Evolutionary conservation across 192 early-diverging fungal species (phyloP), one percentile per base, ranked within the genome.

Genomic region (Backusella mclennaniae): DNA sequence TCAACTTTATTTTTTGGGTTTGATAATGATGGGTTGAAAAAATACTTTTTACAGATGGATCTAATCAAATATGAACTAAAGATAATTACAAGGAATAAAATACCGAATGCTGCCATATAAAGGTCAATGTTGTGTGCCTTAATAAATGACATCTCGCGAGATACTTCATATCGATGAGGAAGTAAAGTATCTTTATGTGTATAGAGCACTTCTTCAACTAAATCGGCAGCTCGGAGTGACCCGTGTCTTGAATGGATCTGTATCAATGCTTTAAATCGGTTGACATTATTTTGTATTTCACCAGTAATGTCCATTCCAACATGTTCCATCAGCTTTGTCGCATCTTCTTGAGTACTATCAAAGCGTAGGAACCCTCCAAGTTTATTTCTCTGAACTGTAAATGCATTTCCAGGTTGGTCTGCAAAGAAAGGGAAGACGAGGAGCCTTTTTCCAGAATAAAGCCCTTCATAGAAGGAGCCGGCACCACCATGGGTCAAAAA

Each of bases 401-500:
- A 38, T 4, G 68, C 36, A 38, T 41, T 85, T n/a, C 29, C 26
- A 14, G 73, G 73, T 31, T 85, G 78, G 56, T 80, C 81, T 12
- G 70, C 73, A 59, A 73, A 74, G 21, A 78, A 77, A 35, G 81
- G 84, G n/a, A 69, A 78, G 4, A 76, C 38, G 11, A 85, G 23
- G 52, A 83, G 63, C 0, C 71, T 76, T 11, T 59, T 80, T 11
- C 76, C 73, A n/a, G 53, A 33, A 53, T 71, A 83, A 17, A 85
- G 56, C 1, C 76, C 68, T 72, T 85, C 84, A 66, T 80, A 53
- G 3, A 78, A 21, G 23, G 82, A 83, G 6, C 59, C 69, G 5
- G 66, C 46, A 15, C 79, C 84, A 4, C 76, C 76, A 8, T 85
- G 78, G 5, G 71, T 80, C 17, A 85, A 19, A 49, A 83, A 85